Evolutionary conservation across 495 filamentous ascomycete species (phyloP).

Genomic region (Cladorrhinum samala): DNA sequence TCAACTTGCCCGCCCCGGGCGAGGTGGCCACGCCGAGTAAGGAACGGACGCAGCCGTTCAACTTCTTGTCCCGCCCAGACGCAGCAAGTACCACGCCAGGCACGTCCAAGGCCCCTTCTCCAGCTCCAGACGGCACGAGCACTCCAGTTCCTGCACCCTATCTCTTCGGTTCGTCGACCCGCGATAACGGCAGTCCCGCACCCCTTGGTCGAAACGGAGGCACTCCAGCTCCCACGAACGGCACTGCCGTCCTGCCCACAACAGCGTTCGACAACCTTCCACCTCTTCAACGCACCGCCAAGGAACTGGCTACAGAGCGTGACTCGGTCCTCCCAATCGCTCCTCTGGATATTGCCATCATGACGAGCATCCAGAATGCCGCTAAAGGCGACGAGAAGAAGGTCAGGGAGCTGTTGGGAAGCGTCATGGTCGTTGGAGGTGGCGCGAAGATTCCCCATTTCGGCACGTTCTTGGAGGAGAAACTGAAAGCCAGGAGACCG

Average conservation of each 20-base stretch:
- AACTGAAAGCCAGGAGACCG: constrained; percentile 61
- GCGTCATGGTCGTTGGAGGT: constrained; percentile 94
- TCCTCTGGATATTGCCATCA: constrained; percentile 81
- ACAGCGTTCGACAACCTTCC: constrained; percentile 23
- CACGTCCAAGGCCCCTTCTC: constrained; percentile 80
- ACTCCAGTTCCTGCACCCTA: constrained; percentile 59
- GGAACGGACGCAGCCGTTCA: constrained; percentile 46
- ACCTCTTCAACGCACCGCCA: constrained; percentile 38
- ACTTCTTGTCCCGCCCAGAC: constrained; percentile 48
- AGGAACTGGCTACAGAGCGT: constrained; percentile 55
- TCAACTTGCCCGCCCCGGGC: constrained; percentile 32
- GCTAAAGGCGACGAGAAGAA: constrained; percentile 87
- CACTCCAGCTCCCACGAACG: constrained; percentile 38
- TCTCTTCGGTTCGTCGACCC: constrained; percentile 39
- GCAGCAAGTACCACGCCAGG: constrained; percentile 64
- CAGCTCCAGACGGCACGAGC: constrained; percentile 67
- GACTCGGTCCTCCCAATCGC: constrained; percentile 77
- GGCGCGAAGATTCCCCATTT: constrained; percentile 76
- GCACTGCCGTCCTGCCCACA: constrained; percentile 9
- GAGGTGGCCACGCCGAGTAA: constrained; percentile 48
- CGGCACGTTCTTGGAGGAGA: constrained; percentile 71
- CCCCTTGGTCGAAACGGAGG: constrained; percentile 43
- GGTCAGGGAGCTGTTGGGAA: constrained; percentile 81
- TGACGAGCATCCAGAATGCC: constrained; percentile 80
- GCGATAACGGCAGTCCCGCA: constrained; percentile 40